A percentile compares a stretch with the other conserved stretches of the same genome.
Evolutionary conservation across 2,329 filamentous ascomycete genomes (phyloP).

Genomic region (Anisogramma anomala): DNA sequence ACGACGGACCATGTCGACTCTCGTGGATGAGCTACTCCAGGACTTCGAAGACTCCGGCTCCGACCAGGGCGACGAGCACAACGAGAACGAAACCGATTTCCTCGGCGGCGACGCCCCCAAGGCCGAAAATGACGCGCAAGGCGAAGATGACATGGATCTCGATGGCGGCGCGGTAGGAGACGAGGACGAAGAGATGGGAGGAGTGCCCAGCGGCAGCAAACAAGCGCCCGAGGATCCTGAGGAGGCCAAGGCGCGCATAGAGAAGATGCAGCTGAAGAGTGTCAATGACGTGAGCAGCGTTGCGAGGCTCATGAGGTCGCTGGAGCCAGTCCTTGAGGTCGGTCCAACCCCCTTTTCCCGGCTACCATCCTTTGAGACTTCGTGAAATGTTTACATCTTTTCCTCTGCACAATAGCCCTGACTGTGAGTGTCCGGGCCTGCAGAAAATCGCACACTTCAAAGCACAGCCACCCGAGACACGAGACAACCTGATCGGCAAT

Average conservation of each 20-base stretch:
- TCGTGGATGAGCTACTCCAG: constrained; percentile 84
- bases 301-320: constrained; percentile 65
- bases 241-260: constrained; percentile 64
- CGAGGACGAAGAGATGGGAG: constrained; percentile 44
- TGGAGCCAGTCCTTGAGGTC: constrained; percentile 75
- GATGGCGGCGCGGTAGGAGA: constrained; percentile 49
- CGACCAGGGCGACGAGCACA: constrained; percentile 54
- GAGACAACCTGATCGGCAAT: constrained; percentile 54
- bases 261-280: constrained; percentile 66
- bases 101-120: constrained; percentile 33
- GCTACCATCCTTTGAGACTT: constrained; percentile 19
- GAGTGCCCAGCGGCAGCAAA: constrained; percentile 32
- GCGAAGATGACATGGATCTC: constrained; percentile 40
- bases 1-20: constrained; percentile 59
- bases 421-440: constrained; percentile 41
- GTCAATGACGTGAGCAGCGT: constrained; percentile 72
- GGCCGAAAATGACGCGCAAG: constrained; percentile 25
- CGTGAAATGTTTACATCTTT: constrained; percentile 52
- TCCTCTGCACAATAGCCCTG: constrained; percentile 52
- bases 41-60: constrained; percentile 82
- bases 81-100: constrained; percentile 36
- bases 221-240: constrained; percentile 52
- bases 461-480: constrained; percentile 52
- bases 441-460: constrained; percentile 76
- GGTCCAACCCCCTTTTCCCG: constrained; percentile 28